Evolutionary conservation across 306 rosid genomes (phyloP).

Genomic region (Casuarina glauca): DNA sequence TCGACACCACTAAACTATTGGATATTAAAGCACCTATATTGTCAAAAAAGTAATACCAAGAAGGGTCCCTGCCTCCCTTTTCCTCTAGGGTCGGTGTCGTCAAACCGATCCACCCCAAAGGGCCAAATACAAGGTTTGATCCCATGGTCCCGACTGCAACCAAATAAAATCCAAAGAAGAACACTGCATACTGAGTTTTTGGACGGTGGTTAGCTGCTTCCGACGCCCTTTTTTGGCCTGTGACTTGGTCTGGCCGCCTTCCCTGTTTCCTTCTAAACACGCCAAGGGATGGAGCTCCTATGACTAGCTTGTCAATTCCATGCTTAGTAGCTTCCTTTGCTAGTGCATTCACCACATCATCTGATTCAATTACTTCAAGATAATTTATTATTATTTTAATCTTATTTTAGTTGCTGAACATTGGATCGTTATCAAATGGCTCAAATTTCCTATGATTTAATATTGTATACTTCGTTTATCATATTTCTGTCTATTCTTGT

Average conservation of each 20-base stretch:
- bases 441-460: too few relatives aligned
- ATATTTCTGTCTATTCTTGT: too few relatives aligned
- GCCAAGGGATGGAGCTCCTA: conserved; percentile 77
- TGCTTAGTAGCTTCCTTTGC: conserved; percentile 65
- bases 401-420: too few relatives aligned
- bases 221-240: too few relatives aligned
- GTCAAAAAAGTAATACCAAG: conserved; percentile 94
- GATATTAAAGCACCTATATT: conserved; percentile 44
- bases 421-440: too few relatives aligned
- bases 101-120: conserved; percentile 97
- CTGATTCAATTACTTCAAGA: conserved; percentile 53
- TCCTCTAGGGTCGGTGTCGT: conserved; percentile 80
- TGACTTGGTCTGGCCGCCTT: too few relatives aligned
- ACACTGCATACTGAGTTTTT: conserved; percentile 70
- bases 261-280: conserved; percentile 56
- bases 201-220: too few relatives aligned
- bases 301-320: conserved; percentile 57
- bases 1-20: too few relatives aligned
- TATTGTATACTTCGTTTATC: too few relatives aligned
- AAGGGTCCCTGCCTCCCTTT: conserved; percentile 84
- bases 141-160: conserved; percentile 97
- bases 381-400: too few relatives aligned
- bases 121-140: conserved; percentile 93
- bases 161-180: conserved; percentile 27
- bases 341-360: conserved; percentile 67